Evolutionary conservation across 768 basidiomycete genomes (phyloP).

Genomic region (Butyriboletus loyo): DNA sequence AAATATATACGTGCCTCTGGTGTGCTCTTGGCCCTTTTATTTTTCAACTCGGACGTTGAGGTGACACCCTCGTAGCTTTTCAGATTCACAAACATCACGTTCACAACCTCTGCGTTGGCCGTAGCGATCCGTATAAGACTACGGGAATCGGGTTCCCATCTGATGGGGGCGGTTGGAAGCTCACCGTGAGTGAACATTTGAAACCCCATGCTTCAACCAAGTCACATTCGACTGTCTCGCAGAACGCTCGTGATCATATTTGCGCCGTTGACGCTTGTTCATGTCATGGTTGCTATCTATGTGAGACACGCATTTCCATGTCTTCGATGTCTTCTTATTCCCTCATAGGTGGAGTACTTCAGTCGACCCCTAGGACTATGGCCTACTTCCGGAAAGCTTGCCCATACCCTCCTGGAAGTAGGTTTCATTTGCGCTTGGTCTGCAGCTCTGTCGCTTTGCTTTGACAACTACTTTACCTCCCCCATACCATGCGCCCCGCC

Average conservation of each 20-base stretch:
- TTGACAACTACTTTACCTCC: constrained; percentile 92
- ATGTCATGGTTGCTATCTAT: constrained; percentile 85
- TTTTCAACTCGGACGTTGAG: neutral
- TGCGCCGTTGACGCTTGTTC: constrained; percentile 75
- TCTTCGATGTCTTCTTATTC: constrained; percentile 14
- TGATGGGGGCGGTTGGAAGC: constrained; percentile 75
- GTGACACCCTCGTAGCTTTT: constrained; percentile 55
- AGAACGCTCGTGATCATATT: constrained; percentile 85
- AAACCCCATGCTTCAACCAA: neutral
- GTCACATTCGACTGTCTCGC: neutral
- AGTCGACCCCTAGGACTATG: constrained; percentile 90
- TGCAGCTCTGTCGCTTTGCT: constrained; percentile 79
- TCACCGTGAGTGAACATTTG: constrained; percentile 59
- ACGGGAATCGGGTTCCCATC: constrained; percentile 46
- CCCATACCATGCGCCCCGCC: constrained; percentile 69
- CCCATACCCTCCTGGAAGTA: constrained; percentile 84
- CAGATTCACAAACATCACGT: constrained; percentile 79
- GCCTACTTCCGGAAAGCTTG: constrained; percentile 82
- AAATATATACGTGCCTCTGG: constrained; percentile 78
- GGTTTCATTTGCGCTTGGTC: constrained; percentile 95
- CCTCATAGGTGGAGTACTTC: constrained; percentile 81
- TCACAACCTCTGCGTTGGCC: constrained; percentile 75
- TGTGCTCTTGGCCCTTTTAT: constrained; percentile 32
- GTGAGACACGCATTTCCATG: constrained; percentile 41
- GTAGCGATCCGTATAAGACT: constrained; percentile 73